Evolutionary conservation across 2,329 filamentous ascomycete species (phyloP), one percentile per base, ranked within the genome.

Genomic region (Fusarium sp.): DNA sequence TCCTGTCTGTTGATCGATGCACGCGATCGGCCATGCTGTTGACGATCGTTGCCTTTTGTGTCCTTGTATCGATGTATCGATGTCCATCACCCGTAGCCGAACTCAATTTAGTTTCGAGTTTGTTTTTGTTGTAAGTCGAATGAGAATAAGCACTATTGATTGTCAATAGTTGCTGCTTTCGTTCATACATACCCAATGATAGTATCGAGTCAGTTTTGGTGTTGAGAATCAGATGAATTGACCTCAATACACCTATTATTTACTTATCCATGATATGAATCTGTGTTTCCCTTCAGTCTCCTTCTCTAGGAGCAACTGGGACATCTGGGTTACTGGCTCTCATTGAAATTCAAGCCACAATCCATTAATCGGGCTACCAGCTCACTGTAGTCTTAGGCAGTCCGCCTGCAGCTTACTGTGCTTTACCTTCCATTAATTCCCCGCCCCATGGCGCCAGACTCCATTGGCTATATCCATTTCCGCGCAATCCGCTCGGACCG

Each of bases 61-160:
- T 25, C 25, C 46, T 20, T 47, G 48, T 40, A 53, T 44, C 45
- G 18, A 67, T 44, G 48, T 27, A 52, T 41, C 45, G 16, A 68
- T 46, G 67, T 29, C 13, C 37, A 70, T 70, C 67, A 70, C 57
- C 67, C 67, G 67, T 49, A 61, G 57, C 57, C 67, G 62, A 70
- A 45, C 32, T 59, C 41, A 69, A 48, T 40, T 37, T 57, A 53
- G 62, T 34, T 44, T 41, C 13, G 46, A 59, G 67, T 57, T 67
- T 67, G 45, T 63, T 57, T 42, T 55, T 53, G 14, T 22, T 53
- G 9, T 14, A 37, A 52, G 45, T 48, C 20, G 25, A 61, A 45
- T 29, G 55, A 47, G 55, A 51, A 51, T 37, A 20, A 37, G 22
- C 32, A 52, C 24, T 53, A 53, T 24, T 40, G 32, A 30, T 37